phyloP scores from a whole-genome alignment of 257 asterid genomes.

The Nicotiana tomentosiformis region DNA sequence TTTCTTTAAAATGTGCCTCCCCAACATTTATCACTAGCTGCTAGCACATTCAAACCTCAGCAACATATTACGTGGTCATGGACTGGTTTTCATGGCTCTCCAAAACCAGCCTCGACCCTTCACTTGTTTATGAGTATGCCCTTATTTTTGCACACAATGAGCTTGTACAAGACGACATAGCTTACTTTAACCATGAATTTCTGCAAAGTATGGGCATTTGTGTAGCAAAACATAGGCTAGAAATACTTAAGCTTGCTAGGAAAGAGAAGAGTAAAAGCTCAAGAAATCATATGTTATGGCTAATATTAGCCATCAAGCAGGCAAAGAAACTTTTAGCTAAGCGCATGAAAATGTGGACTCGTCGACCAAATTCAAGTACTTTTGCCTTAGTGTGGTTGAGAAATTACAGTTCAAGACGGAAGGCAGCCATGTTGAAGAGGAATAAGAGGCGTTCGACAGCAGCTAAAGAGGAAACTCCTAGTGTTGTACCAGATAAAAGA shows the following conservation, averaged over 20 bases:
- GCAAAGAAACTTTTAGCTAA: constrained; percentile 38
- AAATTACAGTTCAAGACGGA: constrained; percentile 57
- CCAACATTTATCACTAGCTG: background rate
- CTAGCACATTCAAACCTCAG: background rate
- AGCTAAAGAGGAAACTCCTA: background rate
- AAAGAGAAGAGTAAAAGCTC: background rate
- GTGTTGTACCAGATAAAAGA: constrained; percentile 16
- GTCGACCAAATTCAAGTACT: constrained; percentile 16
- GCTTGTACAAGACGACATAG: constrained; percentile 12
- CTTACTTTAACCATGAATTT: constrained; percentile 10
- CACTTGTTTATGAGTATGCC: constrained; percentile 12
- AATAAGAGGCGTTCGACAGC: constrained; percentile 21
- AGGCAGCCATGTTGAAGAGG: constrained; percentile 53
- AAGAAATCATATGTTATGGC: constrained; percentile 25
- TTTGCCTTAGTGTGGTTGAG: constrained; percentile 25
- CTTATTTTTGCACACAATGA: constrained; percentile 10
- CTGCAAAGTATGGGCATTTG: constrained; percentile 17
- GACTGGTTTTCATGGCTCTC: constrained; percentile 12
- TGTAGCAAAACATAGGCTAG: constrained; percentile 16
- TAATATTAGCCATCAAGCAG: constrained; percentile 40
- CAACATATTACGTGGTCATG: background rate
- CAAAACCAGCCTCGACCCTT: constrained; percentile 10
- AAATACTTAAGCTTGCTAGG: constrained; percentile 12
- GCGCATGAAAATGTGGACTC: constrained; percentile 18
- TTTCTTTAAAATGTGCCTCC: too few relatives aligned